Percentiles rank a stretch among this genome's conserved stretches.
phyloP scores from a whole-genome alignment of 192 early-diverging fungal species.

The Allomyces macrogynus region DNA sequence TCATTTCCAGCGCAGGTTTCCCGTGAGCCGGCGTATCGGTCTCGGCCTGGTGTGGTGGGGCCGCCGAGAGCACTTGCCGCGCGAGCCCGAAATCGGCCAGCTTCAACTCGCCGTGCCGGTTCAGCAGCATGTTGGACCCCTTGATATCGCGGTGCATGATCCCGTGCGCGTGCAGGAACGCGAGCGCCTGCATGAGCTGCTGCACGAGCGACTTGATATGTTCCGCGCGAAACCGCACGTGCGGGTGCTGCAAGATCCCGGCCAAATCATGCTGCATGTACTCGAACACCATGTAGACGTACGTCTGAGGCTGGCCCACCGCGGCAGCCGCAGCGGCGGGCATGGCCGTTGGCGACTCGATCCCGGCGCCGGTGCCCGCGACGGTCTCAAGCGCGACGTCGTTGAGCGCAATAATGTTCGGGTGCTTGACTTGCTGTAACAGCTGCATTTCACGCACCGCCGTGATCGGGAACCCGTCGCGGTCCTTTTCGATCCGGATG shows the following conservation, averaged over 20 bases:
- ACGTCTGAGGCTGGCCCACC: background rate
- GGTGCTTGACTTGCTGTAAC: slow-evolving; percentile 40
- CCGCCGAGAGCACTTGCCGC: slow-evolving; percentile 23
- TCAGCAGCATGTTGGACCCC: slow-evolving; percentile 79
- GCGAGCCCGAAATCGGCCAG: slow-evolving; percentile 96
- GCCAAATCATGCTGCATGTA: slow-evolving; percentile 77
- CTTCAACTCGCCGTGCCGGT: slow-evolving; percentile 68
- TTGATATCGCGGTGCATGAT: slow-evolving; percentile 89
- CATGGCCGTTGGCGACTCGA: background rate
- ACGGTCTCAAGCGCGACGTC: slow-evolving; percentile 18
- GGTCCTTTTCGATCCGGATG: slow-evolving; percentile 58
- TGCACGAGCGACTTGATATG: slow-evolving; percentile 72
- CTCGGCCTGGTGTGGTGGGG: slow-evolving; percentile 26
- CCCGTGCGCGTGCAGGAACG: slow-evolving; percentile 61
- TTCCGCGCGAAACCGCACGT: slow-evolving; percentile 38
- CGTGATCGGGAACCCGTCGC: slow-evolving; percentile 72
- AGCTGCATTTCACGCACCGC: slow-evolving; percentile 71
- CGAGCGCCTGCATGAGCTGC: slow-evolving; percentile 74
- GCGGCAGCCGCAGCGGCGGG: too few relatives aligned
- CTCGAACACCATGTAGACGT: slow-evolving; percentile 66
- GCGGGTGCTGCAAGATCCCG: slow-evolving; percentile 52
- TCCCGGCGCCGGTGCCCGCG: too few relatives aligned
- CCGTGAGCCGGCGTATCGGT: slow-evolving; percentile 5
- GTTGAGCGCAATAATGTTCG: slow-evolving; percentile 47
- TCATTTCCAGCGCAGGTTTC: slow-evolving; percentile 29